Conservation (phyloP, 371 early-diverging fungal species). For the Amoeboaphelidium protococcarum region DNA sequence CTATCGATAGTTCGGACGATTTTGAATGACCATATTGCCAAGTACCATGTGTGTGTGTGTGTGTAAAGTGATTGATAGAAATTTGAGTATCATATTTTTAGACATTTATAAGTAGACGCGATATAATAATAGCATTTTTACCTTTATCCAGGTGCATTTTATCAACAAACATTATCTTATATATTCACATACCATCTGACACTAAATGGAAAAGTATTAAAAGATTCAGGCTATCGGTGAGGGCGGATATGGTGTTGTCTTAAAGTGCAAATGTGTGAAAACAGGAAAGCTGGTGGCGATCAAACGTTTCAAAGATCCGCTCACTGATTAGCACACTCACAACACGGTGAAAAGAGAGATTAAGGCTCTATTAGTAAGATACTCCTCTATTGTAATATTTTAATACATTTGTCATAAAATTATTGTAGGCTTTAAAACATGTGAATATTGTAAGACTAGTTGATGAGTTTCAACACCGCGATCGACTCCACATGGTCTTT, state of each 20-base stretch:
- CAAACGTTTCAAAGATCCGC: not conserved
- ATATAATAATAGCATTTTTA: not conserved
- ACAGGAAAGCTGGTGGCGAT: not conserved
- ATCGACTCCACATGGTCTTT: constrained; percentile 25
- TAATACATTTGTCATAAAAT: not conserved
- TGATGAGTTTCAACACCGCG: constrained; percentile 22
- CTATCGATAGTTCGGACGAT: too few species aligned
- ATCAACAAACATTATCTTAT: too few species aligned
- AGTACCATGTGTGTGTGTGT: too few species aligned
- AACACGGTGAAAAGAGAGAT: not conserved
- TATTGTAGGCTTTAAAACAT: constrained; percentile 19
- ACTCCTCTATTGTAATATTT: too few species aligned
- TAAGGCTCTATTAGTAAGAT: too few species aligned
- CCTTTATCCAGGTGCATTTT: not conserved
- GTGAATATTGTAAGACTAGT: constrained; percentile 24
- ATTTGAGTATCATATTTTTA: too few species aligned
- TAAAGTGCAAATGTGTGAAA: not conserved
- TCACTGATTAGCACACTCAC: not conserved
- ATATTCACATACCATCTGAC: too few species aligned
- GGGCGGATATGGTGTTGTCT: not conserved
- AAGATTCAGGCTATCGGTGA: not conserved
- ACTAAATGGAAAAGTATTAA: not conserved
- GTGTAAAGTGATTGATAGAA: too few species aligned
- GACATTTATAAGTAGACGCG: too few species aligned
- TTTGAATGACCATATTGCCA: too few species aligned